These are phyloP conservation scores for Gossypium rotundifolium DNA, from an alignment of 345 rosid species.

Conservation along the genomic window DNA sequence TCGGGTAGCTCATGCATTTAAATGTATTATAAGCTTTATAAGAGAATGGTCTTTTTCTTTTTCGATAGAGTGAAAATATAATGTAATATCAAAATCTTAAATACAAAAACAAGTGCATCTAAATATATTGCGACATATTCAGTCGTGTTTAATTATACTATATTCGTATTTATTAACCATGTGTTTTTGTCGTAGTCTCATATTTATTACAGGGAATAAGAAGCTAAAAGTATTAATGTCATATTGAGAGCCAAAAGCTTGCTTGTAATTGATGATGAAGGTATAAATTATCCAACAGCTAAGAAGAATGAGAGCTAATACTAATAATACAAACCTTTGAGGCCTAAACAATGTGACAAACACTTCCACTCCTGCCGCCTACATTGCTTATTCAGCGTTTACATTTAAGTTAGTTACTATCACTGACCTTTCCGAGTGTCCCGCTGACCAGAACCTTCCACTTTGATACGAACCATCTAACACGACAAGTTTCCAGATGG, in stretches of 20 bases:
- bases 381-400: background rate
- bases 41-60: background rate
- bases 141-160: too few relatives aligned
- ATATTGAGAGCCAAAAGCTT: background rate
- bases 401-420: background rate
- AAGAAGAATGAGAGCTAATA: too few relatives aligned
- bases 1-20: background rate
- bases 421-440: conserved; percentile 1
- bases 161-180: too few relatives aligned
- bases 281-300: too few relatives aligned
- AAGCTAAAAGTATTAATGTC: background rate
- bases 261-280: background rate
- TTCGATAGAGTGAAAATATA: background rate
- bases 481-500: background rate
- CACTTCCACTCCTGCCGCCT: background rate
- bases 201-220: too few relatives aligned
- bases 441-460: background rate
- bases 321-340: too few relatives aligned
- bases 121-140: too few relatives aligned
- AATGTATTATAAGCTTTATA: background rate
- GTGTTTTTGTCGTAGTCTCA: too few relatives aligned
- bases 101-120: too few relatives aligned
- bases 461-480: background rate
- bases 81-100: too few relatives aligned
- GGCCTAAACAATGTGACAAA: background rate